phyloP scores from a whole-genome alignment of 768 basidiomycete species.

The Lentinula sp. region DNA sequence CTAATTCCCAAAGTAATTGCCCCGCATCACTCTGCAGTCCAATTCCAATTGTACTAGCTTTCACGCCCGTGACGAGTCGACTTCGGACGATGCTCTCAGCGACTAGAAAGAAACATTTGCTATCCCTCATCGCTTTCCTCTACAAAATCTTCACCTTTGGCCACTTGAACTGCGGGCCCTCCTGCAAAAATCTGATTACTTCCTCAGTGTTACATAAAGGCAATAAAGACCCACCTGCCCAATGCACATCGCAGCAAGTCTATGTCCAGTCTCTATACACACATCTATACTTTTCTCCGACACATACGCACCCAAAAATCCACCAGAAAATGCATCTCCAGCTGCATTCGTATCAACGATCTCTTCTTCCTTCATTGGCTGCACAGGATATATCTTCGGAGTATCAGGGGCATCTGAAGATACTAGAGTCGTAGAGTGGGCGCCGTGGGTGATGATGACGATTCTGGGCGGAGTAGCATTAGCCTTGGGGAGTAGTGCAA shows the following conservation, averaged over 20 bases:
- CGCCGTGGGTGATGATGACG: constrained; percentile 69
- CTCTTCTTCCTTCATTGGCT: constrained; percentile 31
- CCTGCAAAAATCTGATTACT: neutral
- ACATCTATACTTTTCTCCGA: constrained; percentile 54
- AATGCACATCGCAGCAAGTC: constrained; percentile 62
- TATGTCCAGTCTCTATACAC: constrained; percentile 62
- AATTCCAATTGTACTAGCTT: no score
- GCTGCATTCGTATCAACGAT: constrained; percentile 80
- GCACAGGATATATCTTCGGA: constrained; percentile 39
- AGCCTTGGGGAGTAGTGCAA: constrained; percentile 50
- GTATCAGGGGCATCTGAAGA: constrained; percentile 31
- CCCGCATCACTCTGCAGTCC: no score
- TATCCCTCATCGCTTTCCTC: no score
- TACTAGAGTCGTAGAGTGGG: constrained; percentile 55
- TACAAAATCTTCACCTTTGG: constrained; percentile 9
- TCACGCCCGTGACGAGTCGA: no score
- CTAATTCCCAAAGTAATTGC: no score
- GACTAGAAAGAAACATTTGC: no score
- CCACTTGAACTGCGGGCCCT: constrained; percentile 10
- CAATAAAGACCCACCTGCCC: constrained; percentile 36
- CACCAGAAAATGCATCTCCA: constrained; percentile 72
- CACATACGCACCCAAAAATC: constrained; percentile 63
- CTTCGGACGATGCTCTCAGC: no score
- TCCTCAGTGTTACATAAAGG: no score
- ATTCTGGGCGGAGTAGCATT: constrained; percentile 51